Conservation (phyloP, 805 yeast genomes). For the Komagataella phaffii region DNA sequence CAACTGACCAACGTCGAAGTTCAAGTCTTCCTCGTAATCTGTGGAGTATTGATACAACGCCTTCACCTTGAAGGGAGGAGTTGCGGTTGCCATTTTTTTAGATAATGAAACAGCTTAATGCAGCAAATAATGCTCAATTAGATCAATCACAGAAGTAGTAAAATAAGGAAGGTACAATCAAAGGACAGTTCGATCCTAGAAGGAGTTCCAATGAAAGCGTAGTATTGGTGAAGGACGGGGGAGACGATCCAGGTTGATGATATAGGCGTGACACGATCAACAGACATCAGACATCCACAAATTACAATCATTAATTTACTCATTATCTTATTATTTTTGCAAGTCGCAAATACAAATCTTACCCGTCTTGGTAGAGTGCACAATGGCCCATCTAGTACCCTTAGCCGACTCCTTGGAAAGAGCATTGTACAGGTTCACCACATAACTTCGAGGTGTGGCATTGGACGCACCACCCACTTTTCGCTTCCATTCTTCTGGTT, state of each 20-base stretch:
- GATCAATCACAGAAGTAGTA: not conserved
- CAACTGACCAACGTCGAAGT: conserved; percentile 51
- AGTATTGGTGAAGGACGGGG: not conserved
- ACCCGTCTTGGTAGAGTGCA: conserved; percentile 70
- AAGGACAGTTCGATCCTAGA: not conserved
- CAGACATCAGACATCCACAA: not conserved
- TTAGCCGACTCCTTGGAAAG: conserved; percentile 59
- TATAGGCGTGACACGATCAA: not conserved
- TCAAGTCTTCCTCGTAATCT: conserved; percentile 78
- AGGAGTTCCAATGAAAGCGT: not conserved
- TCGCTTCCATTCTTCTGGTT: conserved; percentile 72
- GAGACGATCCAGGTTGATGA: not conserved
- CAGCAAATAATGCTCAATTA: not conserved
- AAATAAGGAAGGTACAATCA: not conserved
- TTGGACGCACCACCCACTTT: conserved; percentile 76
- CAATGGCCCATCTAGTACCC: conserved; percentile 63
- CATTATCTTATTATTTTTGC: conserved; percentile 26
- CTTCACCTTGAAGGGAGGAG: conserved; percentile 48
- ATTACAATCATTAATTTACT: not conserved
- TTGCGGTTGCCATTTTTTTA: not conserved
- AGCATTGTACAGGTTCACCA: conserved; percentile 58
- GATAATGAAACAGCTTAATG: not conserved
- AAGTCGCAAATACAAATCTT: conserved; percentile 56
- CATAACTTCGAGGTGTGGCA: conserved; percentile 69
- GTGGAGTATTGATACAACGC: conserved; percentile 46